A percentile compares a stretch with the other conserved stretches of the same genome.
Evolutionary conservation across 2,329 filamentous ascomycete genomes (phyloP).

Genomic region (Xylaria sp.): DNA sequence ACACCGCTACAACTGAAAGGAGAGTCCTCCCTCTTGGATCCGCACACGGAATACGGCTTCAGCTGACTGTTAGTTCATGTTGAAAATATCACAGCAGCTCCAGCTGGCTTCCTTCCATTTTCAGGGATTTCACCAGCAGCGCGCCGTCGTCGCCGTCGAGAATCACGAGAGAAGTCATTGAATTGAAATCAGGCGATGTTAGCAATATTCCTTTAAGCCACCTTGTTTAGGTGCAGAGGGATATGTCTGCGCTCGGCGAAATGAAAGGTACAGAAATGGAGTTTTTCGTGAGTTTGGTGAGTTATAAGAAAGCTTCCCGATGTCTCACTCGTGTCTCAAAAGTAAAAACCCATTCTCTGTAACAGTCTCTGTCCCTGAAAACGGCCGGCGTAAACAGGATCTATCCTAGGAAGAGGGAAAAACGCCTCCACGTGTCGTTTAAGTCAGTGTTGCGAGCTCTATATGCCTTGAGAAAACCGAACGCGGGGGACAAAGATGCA

Average conservation of each 20-base stretch:
- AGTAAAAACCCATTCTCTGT: not conserved
- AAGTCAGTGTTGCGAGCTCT: constrained; percentile 26
- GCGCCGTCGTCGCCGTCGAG: not conserved
- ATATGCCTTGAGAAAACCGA: constrained; percentile 9
- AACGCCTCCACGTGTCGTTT: constrained; percentile 44
- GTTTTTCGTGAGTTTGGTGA: constrained; percentile 1
- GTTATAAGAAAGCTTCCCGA: constrained; percentile 28
- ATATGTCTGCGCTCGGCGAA: not conserved
- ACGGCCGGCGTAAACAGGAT: constrained; percentile 8
- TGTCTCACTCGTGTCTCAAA: constrained; percentile 41
- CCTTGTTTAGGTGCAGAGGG: not conserved
- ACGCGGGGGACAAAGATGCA: constrained; percentile 15
- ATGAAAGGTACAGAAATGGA: not conserved
- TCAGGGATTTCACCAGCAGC: too few relatives aligned
- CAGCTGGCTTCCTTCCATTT: not conserved
- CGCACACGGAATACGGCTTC: not conserved
- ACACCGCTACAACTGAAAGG: constrained; percentile 19
- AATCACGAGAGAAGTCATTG: not conserved
- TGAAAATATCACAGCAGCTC: not conserved
- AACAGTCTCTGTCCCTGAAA: not conserved
- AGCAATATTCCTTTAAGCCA: constrained; percentile 14
- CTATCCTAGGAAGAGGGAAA: constrained; percentile 21
- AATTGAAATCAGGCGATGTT: constrained; percentile 20
- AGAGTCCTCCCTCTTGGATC: not conserved
- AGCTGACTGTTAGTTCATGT: not conserved